Base-by-base conservation (phyloP, 108 stramenopile species). In the Cyclotella cryptica region DNA sequence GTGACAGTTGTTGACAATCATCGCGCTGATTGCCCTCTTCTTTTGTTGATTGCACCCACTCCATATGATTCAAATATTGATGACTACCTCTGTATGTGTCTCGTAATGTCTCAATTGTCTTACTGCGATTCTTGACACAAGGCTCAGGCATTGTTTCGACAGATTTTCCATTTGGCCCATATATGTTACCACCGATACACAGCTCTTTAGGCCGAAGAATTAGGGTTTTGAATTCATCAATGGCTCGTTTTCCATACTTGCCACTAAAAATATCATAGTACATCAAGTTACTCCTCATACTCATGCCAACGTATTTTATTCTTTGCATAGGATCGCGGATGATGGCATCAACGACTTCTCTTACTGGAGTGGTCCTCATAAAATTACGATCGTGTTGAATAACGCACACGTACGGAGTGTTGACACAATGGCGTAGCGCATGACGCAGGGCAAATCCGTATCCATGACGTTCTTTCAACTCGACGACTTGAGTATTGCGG, bases 331-430 rank as follows among this genome's bases (percentile, higher is more conserved):
- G 71, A 80, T 89, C 75, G 27, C 79, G 69, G 78, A 77, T 84
- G 88, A 95, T 95, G 66, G 89, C 74, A 42, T 52, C 19, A 1
- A 95, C 49, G 2, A 87, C 88, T 60, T 88, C 85, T 28, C 40
- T 46, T 1, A 91, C 76, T 0, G 94, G 94, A 24, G 89, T 86
- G 0, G 85, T 78, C 12, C 95, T 60, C 92, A 96, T 92, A 57
- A 96, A 93, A 9, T 90, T 93, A 11, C 95, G 90, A 80, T 96
- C 95, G 54, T 96, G 95, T 79, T 96, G 95, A 75, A 96, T 93
- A 22, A 96, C 95, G 77, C 90, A 91, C 0, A 92, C 92, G 60
- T 88, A 93, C 42, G 91, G 91, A 18, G 93, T 96, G 7, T 71
- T 63, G 0, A 93, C 86, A 55, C 66, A 75, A 30, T 91, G 64